Percentiles rank a stretch among this genome's conserved stretches.
Conservation (phyloP, 2,329 filamentous ascomycete species). For the Aspergillus floridensis region DNA sequence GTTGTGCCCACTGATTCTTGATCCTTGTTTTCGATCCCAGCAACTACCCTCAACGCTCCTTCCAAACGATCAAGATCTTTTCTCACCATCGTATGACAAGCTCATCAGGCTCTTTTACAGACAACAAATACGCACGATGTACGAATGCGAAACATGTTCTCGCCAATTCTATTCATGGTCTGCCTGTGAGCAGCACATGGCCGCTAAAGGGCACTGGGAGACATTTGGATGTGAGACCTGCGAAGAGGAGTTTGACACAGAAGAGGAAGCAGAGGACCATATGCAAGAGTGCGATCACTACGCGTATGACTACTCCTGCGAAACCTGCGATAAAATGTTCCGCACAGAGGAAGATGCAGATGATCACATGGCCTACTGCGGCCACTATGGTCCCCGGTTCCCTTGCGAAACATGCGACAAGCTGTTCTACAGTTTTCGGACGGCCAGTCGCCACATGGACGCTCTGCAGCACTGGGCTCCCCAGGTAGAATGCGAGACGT, state of each 20-base stretch:
- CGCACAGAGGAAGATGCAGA: slow-evolving; percentile 15
- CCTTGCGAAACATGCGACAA: slow-evolving; percentile 31
- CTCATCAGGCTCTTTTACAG: neutral
- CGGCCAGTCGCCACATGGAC: slow-evolving; percentile 34
- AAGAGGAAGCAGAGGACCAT: slow-evolving; percentile 16
- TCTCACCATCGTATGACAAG: neutral
- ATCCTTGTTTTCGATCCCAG: neutral
- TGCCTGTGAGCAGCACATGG: slow-evolving; percentile 21
- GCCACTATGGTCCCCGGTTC: slow-evolving; percentile 20
- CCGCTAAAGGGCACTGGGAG: slow-evolving; percentile 22
- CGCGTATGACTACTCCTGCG: slow-evolving; percentile 7
- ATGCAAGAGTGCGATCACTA: slow-evolving; percentile 24
- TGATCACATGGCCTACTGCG: slow-evolving; percentile 25
- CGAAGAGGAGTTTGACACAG: neutral
- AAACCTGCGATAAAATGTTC: neutral
- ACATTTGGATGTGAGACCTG: slow-evolving; percentile 25
- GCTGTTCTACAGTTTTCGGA: slow-evolving; percentile 22
- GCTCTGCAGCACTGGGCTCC: slow-evolving; percentile 27
- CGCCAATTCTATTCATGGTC: slow-evolving; percentile 8
- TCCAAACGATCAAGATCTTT: neutral
- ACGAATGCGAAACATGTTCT: slow-evolving; percentile 17
- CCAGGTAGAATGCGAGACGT: slow-evolving; percentile 28
- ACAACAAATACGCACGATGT: slow-evolving; percentile 1
- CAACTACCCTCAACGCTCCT: neutral
- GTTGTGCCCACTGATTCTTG: neutral